These are phyloP conservation scores for Sporisorium scitamineum DNA, from an alignment of 1,284 basidiomycete species.

Conservation along the genomic window DNA sequence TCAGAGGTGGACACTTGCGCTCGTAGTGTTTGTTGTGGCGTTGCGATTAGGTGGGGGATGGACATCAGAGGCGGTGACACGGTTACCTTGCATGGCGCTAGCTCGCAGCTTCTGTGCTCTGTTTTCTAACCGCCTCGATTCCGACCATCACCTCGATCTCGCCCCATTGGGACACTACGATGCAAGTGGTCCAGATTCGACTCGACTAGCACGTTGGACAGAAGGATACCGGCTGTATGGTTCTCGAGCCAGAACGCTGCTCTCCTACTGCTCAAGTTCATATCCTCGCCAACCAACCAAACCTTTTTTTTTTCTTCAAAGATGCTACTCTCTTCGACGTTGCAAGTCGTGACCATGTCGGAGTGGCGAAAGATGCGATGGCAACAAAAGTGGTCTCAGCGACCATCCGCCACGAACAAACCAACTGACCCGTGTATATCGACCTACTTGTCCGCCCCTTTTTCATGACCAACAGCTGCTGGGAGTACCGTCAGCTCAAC, in stretches of 20 bases:
- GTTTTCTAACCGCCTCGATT: background rate
- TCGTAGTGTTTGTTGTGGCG: background rate
- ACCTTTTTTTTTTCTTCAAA: background rate
- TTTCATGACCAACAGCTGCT: constrained; percentile 77
- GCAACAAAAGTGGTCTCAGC: background rate
- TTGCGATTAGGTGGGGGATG: background rate
- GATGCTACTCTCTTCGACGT: background rate
- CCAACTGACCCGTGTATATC: constrained; percentile 10
- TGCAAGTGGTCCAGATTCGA: background rate
- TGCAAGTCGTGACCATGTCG: background rate
- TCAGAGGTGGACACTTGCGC: background rate
- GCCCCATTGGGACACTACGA: background rate
- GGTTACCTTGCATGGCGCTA: background rate
- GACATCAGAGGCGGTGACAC: background rate
- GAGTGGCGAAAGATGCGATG: background rate
- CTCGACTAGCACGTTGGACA: background rate
- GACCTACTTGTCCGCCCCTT: background rate
- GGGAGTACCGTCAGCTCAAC: constrained; percentile 90
- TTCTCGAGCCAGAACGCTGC: background rate
- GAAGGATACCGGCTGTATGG: background rate
- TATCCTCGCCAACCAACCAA: background rate
- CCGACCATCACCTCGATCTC: background rate
- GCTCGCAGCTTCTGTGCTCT: background rate
- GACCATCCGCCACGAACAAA: background rate
- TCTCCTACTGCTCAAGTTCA: background rate